Conservation (phyloP, 1,284 basidiomycete species). For the Pseudozyma tsukubaensis region DNA sequence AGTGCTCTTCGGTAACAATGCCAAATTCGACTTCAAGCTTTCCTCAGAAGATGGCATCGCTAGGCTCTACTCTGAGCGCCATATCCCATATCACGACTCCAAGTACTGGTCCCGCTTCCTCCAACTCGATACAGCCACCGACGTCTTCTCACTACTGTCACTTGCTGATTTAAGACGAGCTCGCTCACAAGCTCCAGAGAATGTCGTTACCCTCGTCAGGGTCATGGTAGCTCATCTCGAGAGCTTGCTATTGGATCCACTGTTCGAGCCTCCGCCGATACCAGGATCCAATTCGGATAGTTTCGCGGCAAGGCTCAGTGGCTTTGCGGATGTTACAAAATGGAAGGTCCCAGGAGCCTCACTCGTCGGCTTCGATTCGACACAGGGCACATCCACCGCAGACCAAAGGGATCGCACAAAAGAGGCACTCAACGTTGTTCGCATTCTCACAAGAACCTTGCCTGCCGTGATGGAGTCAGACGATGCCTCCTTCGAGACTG, state of each 20-base stretch:
- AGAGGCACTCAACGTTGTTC: constrained; percentile 63
- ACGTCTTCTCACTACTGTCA: constrained; percentile 56
- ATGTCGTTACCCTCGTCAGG: constrained; percentile 59
- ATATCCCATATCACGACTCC: constrained; percentile 57
- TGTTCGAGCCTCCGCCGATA: constrained; percentile 51
- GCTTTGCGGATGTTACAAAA: constrained; percentile 29
- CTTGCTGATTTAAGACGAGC: constrained; percentile 55
- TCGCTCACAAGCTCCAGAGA: constrained; percentile 54
- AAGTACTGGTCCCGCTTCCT: constrained; percentile 59
- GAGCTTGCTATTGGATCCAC: constrained; percentile 56
- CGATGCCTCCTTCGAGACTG: constrained; percentile 32
- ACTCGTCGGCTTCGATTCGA: constrained; percentile 14
- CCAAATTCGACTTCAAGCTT: constrained; percentile 51
- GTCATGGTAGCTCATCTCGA: constrained; percentile 64
- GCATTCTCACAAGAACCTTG: constrained; percentile 60
- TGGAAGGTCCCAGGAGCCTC: constrained; percentile 36
- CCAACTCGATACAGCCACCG: constrained; percentile 53
- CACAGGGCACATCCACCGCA: not conserved
- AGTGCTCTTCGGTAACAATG: constrained; percentile 46
- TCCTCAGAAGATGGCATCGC: constrained; percentile 50
- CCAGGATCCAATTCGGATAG: constrained; percentile 13
- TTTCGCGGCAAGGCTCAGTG: constrained; percentile 10
- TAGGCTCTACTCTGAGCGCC: constrained; percentile 56
- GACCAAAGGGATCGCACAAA: constrained; percentile 47
- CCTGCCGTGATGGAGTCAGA: constrained; percentile 54